Percentiles rank a stretch among this genome's conserved stretches.
Conservation (phyloP, 805 yeast species). For the Saturnispora galanensis region DNA sequence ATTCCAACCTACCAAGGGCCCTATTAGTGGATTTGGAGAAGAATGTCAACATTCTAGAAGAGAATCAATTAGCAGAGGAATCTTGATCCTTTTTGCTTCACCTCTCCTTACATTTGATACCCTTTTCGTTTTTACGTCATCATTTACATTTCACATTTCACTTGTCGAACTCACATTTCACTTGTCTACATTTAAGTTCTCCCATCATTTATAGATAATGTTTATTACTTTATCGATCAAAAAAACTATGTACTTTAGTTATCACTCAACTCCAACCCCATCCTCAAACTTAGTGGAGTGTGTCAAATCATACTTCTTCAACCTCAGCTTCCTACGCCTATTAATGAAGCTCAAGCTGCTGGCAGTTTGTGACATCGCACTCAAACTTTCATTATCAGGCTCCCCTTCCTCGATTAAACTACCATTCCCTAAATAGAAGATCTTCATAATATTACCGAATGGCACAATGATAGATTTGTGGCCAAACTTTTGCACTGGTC, state of each 20-base stretch:
- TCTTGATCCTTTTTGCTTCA: neutral
- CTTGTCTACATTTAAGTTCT: neutral
- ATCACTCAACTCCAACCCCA: constrained; percentile 1
- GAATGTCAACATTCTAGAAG: constrained; percentile 17
- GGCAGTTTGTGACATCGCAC: constrained; percentile 24
- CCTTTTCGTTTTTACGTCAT: neutral
- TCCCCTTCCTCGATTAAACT: constrained; percentile 55
- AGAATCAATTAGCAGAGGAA: constrained; percentile 4
- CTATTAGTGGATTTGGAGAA: constrained; percentile 28
- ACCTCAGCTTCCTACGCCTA: constrained; percentile 27
- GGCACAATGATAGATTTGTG: constrained; percentile 67
- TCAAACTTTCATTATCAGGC: constrained; percentile 32
- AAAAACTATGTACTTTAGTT: too few relatives aligned
- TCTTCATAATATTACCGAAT: constrained; percentile 64
- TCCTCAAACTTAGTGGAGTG: constrained; percentile 30
- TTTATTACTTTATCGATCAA: neutral
- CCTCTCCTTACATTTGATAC: neutral
- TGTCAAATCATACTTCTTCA: constrained; percentile 28
- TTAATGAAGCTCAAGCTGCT: constrained; percentile 27
- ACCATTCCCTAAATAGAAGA: constrained; percentile 67
- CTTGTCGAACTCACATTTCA: neutral
- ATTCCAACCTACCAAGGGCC: constrained; percentile 40
- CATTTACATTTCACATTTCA: neutral
- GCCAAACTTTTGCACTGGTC: constrained; percentile 62
- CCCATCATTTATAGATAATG: too few relatives aligned